Conservation (phyloP, 2,329 filamentous ascomycete species). For the Byssothecium circinans region DNA sequence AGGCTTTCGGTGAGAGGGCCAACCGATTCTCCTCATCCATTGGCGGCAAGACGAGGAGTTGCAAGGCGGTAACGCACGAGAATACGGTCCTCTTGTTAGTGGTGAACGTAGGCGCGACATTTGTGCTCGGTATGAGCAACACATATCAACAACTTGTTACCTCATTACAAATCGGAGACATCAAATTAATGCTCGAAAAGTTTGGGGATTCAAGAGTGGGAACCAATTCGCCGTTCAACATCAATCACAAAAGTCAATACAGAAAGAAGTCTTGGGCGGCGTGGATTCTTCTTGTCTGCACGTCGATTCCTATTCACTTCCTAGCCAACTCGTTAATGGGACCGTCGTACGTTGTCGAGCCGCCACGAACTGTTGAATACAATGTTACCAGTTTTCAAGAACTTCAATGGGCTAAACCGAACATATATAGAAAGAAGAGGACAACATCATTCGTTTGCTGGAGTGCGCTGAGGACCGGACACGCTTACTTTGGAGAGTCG, state of each 20-base stretch:
- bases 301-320: constrained; percentile 30
- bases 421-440: too few species aligned
- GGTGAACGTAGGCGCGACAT: constrained; percentile 35
- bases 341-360: constrained; percentile 19
- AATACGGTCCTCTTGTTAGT: constrained; percentile 29
- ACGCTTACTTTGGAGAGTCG: constrained; percentile 17
- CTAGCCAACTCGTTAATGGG: constrained; percentile 36
- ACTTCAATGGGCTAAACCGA: too few species aligned
- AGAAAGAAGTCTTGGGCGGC: constrained; percentile 27
- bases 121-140: constrained; percentile 37
- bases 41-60: constrained; percentile 20
- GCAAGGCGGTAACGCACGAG: constrained; percentile 19
- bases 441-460: constrained; percentile 28
- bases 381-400: constrained; percentile 9
- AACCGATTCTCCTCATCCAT: constrained; percentile 28
- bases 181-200: constrained; percentile 28
- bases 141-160: constrained; percentile 39
- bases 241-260: constrained; percentile 29
- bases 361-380: constrained; percentile 15
- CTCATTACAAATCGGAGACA: constrained; percentile 25
- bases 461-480: constrained; percentile 27
- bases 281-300: constrained; percentile 32
- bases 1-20: constrained; percentile 13
- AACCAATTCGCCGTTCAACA: constrained; percentile 38
- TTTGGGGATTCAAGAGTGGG: constrained; percentile 35